Conservation (phyloP, 2,329 filamentous ascomycete genomes). For the Fusarium aywerte region DNA sequence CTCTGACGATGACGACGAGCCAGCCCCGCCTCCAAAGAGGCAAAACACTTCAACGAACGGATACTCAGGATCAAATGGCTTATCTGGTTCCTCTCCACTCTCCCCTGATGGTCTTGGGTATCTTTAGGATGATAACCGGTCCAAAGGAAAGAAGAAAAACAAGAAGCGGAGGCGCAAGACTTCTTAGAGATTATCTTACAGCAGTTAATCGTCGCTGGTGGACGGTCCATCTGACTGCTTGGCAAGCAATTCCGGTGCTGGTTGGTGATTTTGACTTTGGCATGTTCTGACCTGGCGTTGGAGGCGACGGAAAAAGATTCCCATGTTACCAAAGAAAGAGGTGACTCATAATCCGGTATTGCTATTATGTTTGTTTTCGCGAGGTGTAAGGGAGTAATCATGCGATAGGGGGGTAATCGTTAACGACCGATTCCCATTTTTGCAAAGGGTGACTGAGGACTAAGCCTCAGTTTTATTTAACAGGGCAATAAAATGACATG, state of each 20-base stretch:
- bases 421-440: neutral
- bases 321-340: constrained; percentile 40
- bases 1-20: constrained; percentile 63
- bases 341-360: constrained; percentile 33
- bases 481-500: neutral
- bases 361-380: constrained; percentile 37
- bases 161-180: constrained; percentile 33
- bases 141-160: constrained; percentile 20
- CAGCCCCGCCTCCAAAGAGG: constrained; percentile 60
- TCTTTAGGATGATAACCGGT: constrained; percentile 36
- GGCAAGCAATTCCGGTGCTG: constrained; percentile 36
- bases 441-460: neutral
- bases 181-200: constrained; percentile 12
- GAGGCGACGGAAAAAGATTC: constrained; percentile 48
- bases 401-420: constrained; percentile 1
- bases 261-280: constrained; percentile 38
- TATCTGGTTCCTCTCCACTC: constrained; percentile 41
- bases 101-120: constrained; percentile 33
- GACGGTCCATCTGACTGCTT: constrained; percentile 8
- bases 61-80: constrained; percentile 29
- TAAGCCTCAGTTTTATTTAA: neutral
- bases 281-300: constrained; percentile 42
- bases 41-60: constrained; percentile 50
- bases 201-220: constrained; percentile 1
- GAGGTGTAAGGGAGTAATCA: constrained; percentile 34